phyloP scores from a whole-genome alignment of 2,329 filamentous ascomycete genomes.

The Venturia oleaginea region DNA sequence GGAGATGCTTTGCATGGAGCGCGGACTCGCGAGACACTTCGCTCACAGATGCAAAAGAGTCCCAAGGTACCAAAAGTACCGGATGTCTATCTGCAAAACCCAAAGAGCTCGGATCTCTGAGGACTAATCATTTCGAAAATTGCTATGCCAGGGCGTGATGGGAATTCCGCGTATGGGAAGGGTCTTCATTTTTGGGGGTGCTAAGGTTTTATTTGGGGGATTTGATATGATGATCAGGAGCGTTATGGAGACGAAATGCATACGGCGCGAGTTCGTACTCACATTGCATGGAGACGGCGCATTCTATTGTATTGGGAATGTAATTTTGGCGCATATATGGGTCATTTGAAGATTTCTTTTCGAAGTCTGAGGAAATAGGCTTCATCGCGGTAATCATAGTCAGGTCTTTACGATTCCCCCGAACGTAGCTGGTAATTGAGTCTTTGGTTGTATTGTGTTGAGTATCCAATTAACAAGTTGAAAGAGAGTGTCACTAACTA shows the following conservation, averaged over 20 bases:
- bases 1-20: slow-evolving; percentile 32
- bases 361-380: background rate
- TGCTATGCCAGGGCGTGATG: background rate
- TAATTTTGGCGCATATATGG: background rate
- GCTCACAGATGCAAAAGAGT: slow-evolving; percentile 29
- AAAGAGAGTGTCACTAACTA: no score
- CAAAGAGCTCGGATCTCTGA: slow-evolving; percentile 24
- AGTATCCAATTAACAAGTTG: no score
- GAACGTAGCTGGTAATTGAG: background rate
- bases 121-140: background rate
- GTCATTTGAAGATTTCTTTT: background rate
- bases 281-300: slow-evolving; percentile 3
- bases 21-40: slow-evolving; percentile 27
- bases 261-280: background rate
- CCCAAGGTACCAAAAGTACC: slow-evolving; percentile 42
- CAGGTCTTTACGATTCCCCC: slow-evolving; percentile 6
- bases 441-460: background rate
- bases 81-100: slow-evolving; percentile 31
- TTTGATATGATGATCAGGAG: background rate
- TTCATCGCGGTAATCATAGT: slow-evolving; percentile 2
- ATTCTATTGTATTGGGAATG: background rate
- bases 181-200: background rate
- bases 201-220: background rate
- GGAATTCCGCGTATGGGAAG: background rate
- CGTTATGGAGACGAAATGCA: background rate